Evolutionary conservation across 1,284 basidiomycete species (phyloP).

Genomic region (Naganishia liquefaciens): DNA sequence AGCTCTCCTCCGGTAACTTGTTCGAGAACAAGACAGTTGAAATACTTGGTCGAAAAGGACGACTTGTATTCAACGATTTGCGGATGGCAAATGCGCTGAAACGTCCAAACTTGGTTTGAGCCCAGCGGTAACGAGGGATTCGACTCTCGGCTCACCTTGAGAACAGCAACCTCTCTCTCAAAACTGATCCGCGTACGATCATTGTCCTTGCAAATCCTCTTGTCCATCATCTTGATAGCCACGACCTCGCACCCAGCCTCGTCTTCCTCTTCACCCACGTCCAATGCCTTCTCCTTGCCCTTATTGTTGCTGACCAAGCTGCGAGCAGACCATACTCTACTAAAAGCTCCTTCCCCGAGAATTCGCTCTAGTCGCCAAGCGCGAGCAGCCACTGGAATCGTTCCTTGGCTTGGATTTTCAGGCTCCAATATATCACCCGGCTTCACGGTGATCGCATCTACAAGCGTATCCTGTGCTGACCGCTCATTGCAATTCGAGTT

Average conservation of each 20-base stretch:
- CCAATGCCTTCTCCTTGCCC: constrained; percentile 32
- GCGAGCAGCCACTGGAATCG: not conserved
- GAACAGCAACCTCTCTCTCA: constrained; percentile 80
- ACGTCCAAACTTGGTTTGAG: no score
- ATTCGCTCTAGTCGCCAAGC: constrained; percentile 57
- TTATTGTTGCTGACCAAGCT: constrained; percentile 57
- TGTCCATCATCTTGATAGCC: constrained; percentile 80
- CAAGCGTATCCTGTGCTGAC: not conserved
- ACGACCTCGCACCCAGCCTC: constrained; percentile 58
- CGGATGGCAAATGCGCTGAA: constrained; percentile 77
- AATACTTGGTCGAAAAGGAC: constrained; percentile 71
- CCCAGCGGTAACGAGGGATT: no score
- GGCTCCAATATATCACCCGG: constrained; percentile 39
- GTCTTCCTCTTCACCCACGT: constrained; percentile 1
- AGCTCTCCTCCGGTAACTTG: constrained; percentile 79
- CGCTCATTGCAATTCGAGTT: constrained; percentile 16
- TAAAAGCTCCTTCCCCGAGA: constrained; percentile 74
- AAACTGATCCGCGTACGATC: constrained; percentile 79
- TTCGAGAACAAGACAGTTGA: constrained; percentile 81
- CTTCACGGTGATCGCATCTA: constrained; percentile 31
- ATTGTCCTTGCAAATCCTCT: constrained; percentile 60
- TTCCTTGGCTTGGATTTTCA: constrained; percentile 17
- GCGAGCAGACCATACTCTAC: constrained; percentile 71
- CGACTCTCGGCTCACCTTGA: constrained; percentile 60
- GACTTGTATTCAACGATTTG: constrained; percentile 74